A percentile compares a stretch with the other conserved stretches of the same genome.
Conservation (phyloP, 129 eudicot species). For the Centaurea solstitialis region DNA sequence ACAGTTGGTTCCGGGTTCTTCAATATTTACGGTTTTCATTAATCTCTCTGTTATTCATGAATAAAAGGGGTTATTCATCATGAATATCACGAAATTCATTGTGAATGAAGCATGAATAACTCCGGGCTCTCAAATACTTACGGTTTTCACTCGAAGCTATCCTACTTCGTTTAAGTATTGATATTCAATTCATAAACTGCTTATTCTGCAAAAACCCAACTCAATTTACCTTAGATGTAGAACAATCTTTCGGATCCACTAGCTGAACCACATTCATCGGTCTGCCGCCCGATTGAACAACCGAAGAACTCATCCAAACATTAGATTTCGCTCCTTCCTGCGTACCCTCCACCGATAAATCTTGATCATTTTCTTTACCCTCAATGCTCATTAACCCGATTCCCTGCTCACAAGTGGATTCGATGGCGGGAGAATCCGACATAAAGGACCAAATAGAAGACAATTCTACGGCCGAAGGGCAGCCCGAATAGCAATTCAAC, state of each 20-base stretch:
- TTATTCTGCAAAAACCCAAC: background rate
- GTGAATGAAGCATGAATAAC: background rate
- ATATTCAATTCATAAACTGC: background rate
- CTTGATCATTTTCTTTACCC: slow-evolving; percentile 36
- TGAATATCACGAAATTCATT: background rate
- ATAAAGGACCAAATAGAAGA: slow-evolving; percentile 74
- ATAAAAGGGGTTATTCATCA: background rate
- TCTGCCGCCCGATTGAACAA: slow-evolving; percentile 23
- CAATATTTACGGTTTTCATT: background rate
- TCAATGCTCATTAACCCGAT: slow-evolving; percentile 69
- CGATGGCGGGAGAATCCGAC: slow-evolving; percentile 45
- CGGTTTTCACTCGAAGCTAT: background rate
- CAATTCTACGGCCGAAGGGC: slow-evolving; percentile 81
- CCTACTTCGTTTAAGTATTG: background rate
- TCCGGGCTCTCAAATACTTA: background rate
- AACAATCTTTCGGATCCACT: slow-evolving; percentile 29
- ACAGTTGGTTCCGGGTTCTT: background rate
- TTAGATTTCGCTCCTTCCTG: slow-evolving; percentile 24
- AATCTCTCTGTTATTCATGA: too few species aligned
- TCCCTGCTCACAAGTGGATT: slow-evolving; percentile 68
- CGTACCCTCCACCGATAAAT: slow-evolving; percentile 20
- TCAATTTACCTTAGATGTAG: slow-evolving; percentile 50
- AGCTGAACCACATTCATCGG: slow-evolving; percentile 36
- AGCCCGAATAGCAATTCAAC: slow-evolving; percentile 68
- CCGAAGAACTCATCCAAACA: slow-evolving; percentile 35